Conservation (phyloP, 2,329 filamentous ascomycete genomes). For the Monilinia fructicola region DNA sequence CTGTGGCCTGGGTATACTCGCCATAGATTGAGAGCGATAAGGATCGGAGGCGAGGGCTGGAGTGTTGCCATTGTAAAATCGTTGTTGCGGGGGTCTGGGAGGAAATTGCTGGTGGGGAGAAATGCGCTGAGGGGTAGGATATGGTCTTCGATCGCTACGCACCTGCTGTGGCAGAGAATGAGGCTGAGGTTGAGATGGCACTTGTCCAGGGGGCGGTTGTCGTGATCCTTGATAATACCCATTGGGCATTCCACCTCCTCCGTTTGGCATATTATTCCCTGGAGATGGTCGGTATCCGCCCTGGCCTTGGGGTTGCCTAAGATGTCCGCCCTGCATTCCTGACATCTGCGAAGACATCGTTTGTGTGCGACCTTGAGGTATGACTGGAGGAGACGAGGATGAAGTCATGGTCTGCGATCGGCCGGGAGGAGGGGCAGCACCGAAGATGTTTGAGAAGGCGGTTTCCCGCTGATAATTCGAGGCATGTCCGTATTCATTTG, state of each 20-base stretch:
- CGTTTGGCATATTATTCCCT: constrained; percentile 26
- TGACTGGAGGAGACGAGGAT: constrained; percentile 59
- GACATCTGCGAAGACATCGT: constrained; percentile 59
- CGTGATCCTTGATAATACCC: constrained; percentile 53
- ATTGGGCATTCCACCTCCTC: constrained; percentile 44
- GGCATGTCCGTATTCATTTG: constrained; percentile 45
- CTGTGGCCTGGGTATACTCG: constrained; percentile 69
- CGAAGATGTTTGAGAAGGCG: constrained; percentile 95
- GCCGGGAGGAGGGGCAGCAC: constrained; percentile 78
- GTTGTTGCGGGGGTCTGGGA: constrained; percentile 52
- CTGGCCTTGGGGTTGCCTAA: constrained; percentile 48
- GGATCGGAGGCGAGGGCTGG: constrained; percentile 80
- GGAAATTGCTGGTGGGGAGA: constrained; percentile 46
- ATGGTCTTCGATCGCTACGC: constrained; percentile 65
- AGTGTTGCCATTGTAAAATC: constrained; percentile 58
- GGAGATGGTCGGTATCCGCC: constrained; percentile 38
- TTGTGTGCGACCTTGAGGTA: constrained; percentile 68
- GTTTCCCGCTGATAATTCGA: constrained; percentile 78
- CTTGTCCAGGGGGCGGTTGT: constrained; percentile 37
- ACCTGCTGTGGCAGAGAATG: constrained; percentile 61
- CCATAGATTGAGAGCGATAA: constrained; percentile 92
- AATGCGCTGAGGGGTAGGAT: constrained; percentile 56
- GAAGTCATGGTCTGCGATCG: constrained; percentile 96
- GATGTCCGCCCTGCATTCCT: constrained; percentile 44
- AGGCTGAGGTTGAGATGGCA: constrained; percentile 50